Evolutionary conservation across 169 alveolate genomes (phyloP).

Genomic region (Plasmodium sp.): DNA sequence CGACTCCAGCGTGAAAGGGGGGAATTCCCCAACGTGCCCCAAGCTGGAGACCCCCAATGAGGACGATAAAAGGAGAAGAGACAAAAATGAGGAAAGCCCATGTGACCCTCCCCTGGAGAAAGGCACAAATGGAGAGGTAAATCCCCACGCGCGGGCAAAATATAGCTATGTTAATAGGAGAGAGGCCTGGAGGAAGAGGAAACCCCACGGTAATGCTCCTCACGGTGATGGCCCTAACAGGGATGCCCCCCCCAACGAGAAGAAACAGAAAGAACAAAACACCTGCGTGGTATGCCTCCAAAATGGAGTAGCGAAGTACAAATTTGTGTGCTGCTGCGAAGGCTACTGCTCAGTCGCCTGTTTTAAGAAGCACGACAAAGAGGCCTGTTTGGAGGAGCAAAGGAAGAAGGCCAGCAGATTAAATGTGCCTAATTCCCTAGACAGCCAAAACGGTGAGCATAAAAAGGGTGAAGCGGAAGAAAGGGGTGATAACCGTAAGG

Average conservation of each 20-base stretch:
- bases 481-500: background rate
- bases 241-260: background rate
- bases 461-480: background rate
- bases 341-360: background rate
- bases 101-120: background rate
- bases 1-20: background rate
- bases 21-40: background rate
- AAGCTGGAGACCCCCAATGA: background rate
- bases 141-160: background rate
- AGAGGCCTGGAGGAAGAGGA: background rate
- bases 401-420: background rate
- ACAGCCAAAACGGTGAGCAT: background rate
- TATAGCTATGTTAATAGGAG: background rate
- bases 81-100: background rate
- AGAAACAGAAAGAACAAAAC: background rate
- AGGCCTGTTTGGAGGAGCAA: background rate
- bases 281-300: background rate
- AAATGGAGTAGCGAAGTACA: background rate
- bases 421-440: background rate
- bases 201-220: background rate
- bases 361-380: background rate
- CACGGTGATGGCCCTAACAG: background rate
- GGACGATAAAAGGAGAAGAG: background rate
- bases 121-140: background rate
- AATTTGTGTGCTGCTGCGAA: background rate